Base-by-base conservation (phyloP, 208 protist genomes). In the Vickermania spadyakhi region DNA sequence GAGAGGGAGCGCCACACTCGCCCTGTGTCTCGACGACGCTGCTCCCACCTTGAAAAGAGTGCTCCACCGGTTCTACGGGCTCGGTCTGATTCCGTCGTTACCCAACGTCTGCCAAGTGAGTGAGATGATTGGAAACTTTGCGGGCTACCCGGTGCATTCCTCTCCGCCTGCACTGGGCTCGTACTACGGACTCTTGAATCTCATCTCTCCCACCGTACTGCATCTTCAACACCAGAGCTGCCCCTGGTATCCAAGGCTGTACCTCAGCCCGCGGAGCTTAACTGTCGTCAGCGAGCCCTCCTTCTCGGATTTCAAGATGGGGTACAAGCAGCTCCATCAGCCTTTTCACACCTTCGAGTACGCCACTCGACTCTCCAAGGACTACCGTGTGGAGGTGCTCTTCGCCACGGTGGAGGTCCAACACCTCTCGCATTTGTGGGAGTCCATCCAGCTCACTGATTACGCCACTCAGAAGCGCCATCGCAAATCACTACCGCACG, bases 371-470 rank as follows among this genome's bases (percentile, higher is more conserved):
- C 71, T 93, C 21, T 93, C 89, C 22, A 91, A 89, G 64, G 89
- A 96, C 69, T 96, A 96, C 74, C 84, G 86, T 25, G 86, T 96
- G 51, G 89, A 96, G 67, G 77, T 96, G 28, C 66, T 93, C 42
- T 96, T 96, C 52, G 89, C 89, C 1, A 86, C 77, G 0, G 89
- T 96, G 27, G 86, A 96, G 64, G 75, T 68, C 31, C 68, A 72
- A 55, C 82, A 91, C 41, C 75, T 62, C 54, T 70, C 53, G 30
- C 77, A 77, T 41, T 72, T 95, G 28, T 52, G 68, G 21, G 73
- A 92, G 56, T 70, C 85, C 3, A 72, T 92, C 7, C 70, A 85
- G 56, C 59, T 95, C 14, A 91, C 85, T 25, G 88, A 92, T 50
- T 95, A 92, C 61, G 82, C 82, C 0, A 57, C 7, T 23, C 23